Percentiles rank a stretch among this genome's conserved stretches.
phyloP scores from a whole-genome alignment of 306 rosid species.

The Ormosia emarginata region DNA sequence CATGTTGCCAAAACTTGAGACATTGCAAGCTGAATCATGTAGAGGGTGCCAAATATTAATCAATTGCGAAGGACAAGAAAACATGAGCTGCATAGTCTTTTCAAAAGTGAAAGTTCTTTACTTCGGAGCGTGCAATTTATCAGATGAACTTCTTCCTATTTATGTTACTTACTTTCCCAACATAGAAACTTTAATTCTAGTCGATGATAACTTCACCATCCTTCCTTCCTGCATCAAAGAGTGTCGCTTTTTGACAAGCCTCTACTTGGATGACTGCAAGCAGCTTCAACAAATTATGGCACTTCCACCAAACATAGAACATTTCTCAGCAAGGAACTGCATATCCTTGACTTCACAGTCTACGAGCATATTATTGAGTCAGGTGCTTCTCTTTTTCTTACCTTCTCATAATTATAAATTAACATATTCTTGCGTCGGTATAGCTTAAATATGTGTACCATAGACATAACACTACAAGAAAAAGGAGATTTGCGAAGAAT shows the following conservation, averaged over 20 bases:
- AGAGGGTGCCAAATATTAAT: not conserved
- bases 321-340: not conserved
- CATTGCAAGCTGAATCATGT: not conserved
- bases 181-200: not conserved
- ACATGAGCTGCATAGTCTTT: not conserved
- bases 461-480: not conserved
- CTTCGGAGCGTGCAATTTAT: not conserved
- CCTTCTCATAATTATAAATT: no score
- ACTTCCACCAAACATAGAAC: not conserved
- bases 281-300: not conserved
- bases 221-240: not conserved
- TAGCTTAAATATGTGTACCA: not conserved
- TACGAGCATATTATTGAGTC: not conserved
- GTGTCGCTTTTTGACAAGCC: not conserved
- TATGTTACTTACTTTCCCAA: not conserved
- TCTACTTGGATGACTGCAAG: not conserved
- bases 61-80: not conserved
- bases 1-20: not conserved
- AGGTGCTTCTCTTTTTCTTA: not conserved
- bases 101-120: not conserved
- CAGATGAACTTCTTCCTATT: not conserved
- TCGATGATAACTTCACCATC: not conserved
- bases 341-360: not conserved
- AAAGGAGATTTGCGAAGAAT: no score
- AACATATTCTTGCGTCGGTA: no score